Base-by-base conservation (phyloP, 1,139 yeast genomes). In the Kurtzmaniella natalensis region DNA sequence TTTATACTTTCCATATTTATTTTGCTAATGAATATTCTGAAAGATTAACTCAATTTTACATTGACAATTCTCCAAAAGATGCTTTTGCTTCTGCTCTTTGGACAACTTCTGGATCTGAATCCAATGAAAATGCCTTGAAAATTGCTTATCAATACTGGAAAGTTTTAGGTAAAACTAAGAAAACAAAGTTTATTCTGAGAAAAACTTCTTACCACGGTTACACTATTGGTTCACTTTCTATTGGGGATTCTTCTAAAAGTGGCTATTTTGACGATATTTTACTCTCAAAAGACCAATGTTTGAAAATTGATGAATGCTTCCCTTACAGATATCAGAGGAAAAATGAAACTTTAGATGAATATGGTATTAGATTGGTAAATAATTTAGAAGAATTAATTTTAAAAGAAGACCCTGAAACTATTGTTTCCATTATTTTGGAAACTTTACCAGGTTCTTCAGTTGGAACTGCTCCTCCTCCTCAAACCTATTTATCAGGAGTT, bases 91-190 rank as follows among this genome's bases (percentile, higher is more conserved):
- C 76, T 31, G 79, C 79, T 8, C 50, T 72, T 35, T 76, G 74
- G 65, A 71, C 78, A 23, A 68, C 76, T 40, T 76, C 81, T 4
- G 83, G 82, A 24, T 75, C 81, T 17, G 83, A 77, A 52, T 63
- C 79, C 25, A 76, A 72, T 47, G 82, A 77, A 50, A 74, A 73
- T 48, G 78, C 79, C 4, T 48, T 77, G 54, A 74, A 75, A 55
- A 64, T 77, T 37, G 63, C 69, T 36, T 70, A 76, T 50, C 81
- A 76, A 51, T 76, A 75, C 54, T 73, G 67, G 53, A 47, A 64
- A 37, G 81, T 74, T 51, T 66, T 54, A 38, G 74, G 75, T 34
- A 69, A 72, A 42, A 55, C 63, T 15, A 58, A 70, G 41, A 70
- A 79, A 51, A 51, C 56, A 47, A 73, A 70, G 47, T 70, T 70